A percentile compares a stretch with the other conserved stretches of the same genome.
Evolutionary conservation across 306 rosid genomes (phyloP).

Genomic region (Luffa aegyptiaca): DNA sequence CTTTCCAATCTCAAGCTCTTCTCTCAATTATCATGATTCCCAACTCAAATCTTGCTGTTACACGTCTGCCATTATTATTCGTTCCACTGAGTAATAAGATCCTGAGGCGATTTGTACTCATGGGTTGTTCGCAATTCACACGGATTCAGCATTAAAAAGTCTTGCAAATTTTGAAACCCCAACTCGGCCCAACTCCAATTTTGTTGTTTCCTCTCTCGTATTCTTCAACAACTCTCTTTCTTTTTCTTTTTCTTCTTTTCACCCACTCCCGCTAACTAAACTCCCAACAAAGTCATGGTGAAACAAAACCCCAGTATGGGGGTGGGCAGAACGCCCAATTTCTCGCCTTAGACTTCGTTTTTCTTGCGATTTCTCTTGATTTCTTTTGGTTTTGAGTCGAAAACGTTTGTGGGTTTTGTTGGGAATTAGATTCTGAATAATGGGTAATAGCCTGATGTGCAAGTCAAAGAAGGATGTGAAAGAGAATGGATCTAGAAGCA

Average conservation of each 20-base stretch:
- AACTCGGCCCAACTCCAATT: background rate
- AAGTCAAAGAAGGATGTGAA: conserved; percentile 66
- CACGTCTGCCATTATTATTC: background rate
- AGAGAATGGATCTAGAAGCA: conserved; percentile 82
- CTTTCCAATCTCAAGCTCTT: background rate
- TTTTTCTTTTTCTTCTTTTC: background rate
- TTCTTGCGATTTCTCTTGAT: background rate
- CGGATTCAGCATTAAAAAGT: background rate
- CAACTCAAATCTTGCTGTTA: background rate
- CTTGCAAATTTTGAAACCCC: background rate
- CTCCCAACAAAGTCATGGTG: background rate
- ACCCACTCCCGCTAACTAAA: conserved; percentile 1
- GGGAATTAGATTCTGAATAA: conserved; percentile 11
- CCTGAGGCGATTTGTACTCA: background rate
- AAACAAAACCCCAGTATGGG: background rate
- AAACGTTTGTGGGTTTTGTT: background rate
- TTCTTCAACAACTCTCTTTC: background rate
- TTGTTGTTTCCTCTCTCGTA: background rate
- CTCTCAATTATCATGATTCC: background rate
- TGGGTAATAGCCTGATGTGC: conserved; percentile 92
- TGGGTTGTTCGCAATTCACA: background rate
- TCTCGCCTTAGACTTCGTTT: background rate
- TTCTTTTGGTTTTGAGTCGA: background rate
- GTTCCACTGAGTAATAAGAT: background rate
- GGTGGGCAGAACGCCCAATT: background rate